Base-by-base conservation (phyloP, 2,329 filamentous ascomycete species). In the Grosmannia penicillata region DNA sequence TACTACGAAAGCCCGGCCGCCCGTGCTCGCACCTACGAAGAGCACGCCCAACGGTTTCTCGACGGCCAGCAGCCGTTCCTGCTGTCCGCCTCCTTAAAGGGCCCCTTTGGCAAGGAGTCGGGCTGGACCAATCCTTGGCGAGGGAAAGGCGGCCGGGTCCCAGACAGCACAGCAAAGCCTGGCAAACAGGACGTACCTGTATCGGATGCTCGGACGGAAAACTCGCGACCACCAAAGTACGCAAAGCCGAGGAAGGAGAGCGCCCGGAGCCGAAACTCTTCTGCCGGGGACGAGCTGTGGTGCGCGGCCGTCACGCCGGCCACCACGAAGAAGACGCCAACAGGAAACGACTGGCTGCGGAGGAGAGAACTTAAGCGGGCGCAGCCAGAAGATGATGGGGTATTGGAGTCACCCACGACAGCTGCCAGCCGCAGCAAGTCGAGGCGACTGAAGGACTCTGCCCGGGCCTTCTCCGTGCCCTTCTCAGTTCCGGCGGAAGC, bases 41-140 rank as follows among this genome's bases (percentile, higher is more conserved):
- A 61, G 0, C 67, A 77, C 11, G 78, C 72, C 2, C 56, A 63
- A 24, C 62, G 65, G 25, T 82, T 70, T 47, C 56, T 82, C 27
- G 56, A 62, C 7, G 79, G 78, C 1, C 57, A 63, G 23, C 51
- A 63, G 2, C 66, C 78, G 0, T 49, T 68, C 19, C 61, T 86
- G 3, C 52, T 76, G 4, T 78, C 79, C 11, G 70, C 78, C 7
- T 55, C 58, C 6, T 58, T 83, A 4, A 65, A 58, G 42, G 79
- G 78, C 0, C 79, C 78, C 0, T 79, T 82, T 45, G 62, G 66
- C 32, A 53, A 48, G 39, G 49, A 56, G 29, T 60, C 54, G 2
- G 65, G 65, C 18, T 74, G 69, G 69, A 48, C 52, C 24, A 71
- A 72, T 44, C 70, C 70, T 13, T 73, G 70, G 70, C 49, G 54